phyloP scores from a whole-genome alignment of 2,329 filamentous ascomycete species.

The Torrubiella hemipterigena region DNA sequence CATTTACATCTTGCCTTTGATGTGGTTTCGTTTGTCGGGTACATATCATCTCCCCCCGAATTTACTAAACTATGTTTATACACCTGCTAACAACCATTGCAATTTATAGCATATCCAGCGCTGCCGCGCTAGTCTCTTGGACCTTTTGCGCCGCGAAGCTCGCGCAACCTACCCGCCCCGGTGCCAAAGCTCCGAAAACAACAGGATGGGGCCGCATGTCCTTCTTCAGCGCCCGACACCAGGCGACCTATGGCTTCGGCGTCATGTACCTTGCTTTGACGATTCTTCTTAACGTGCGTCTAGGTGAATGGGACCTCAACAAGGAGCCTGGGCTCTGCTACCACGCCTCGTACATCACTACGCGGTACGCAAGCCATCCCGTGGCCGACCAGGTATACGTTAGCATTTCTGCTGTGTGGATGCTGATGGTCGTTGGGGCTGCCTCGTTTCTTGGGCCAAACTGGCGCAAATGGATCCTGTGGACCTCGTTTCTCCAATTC shows the following conservation, averaged over 20 bases:
- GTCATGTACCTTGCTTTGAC: conserved; percentile 15
- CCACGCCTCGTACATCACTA: conserved; percentile 9
- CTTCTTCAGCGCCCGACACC: conserved; percentile 12
- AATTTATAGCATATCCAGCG: conserved; percentile 13
- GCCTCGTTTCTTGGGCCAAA: conserved; percentile 9
- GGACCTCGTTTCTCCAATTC: conserved; percentile 15
- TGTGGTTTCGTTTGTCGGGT: conserved; percentile 19
- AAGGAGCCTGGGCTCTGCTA: conserved; percentile 15
- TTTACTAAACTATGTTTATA: no score
- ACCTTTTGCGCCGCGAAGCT: conserved; percentile 13
- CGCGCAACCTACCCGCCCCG: background rate
- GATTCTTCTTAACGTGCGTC: conserved; percentile 14
- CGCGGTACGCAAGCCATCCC: conserved; percentile 12
- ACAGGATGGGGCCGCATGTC: conserved; percentile 2
- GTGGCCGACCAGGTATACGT: conserved; percentile 13
- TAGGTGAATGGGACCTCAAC: conserved; percentile 13
- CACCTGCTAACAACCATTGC: background rate
- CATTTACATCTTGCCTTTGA: conserved; percentile 20
- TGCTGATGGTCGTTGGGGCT: conserved; percentile 10
- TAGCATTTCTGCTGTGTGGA: conserved; percentile 10
- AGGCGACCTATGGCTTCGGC: conserved; percentile 14
- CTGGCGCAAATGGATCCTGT: conserved; percentile 11
- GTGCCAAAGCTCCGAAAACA: background rate
- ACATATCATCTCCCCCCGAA: conserved; percentile 5
- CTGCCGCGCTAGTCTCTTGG: conserved; percentile 19